phyloP scores from a whole-genome alignment of 768 basidiomycete genomes.

The Xerocomellus dryophilus region DNA sequence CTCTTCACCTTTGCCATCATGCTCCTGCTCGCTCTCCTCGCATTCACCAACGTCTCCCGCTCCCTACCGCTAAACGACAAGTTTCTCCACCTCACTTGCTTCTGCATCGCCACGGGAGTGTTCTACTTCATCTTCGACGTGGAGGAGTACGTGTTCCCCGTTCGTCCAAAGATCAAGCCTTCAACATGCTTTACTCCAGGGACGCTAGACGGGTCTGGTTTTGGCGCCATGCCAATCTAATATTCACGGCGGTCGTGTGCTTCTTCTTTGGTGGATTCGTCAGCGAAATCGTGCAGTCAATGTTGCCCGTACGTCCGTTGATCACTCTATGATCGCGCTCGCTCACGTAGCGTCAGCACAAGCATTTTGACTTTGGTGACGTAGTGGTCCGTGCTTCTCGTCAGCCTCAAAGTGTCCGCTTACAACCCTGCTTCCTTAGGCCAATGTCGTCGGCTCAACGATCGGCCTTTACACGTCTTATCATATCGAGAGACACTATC shows the following conservation, averaged over 20 bases:
- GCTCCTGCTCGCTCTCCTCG: conserved; percentile 67
- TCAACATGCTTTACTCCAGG: conserved; percentile 36
- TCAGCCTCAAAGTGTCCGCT: conserved; percentile 11
- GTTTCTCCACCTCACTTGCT: conserved; percentile 74
- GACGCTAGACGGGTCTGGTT: conserved; percentile 81
- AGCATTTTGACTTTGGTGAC: conserved; percentile 71
- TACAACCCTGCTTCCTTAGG: conserved; percentile 41
- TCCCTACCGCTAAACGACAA: conserved; percentile 75
- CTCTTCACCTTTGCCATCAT: conserved; percentile 66
- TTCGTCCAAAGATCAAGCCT: neutral
- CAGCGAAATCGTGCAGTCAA: conserved; percentile 78
- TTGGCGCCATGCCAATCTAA: conserved; percentile 71
- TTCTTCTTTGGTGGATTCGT: conserved; percentile 78
- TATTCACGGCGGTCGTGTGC: conserved; percentile 67
- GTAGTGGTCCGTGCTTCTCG: conserved; percentile 49
- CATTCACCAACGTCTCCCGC: conserved; percentile 68
- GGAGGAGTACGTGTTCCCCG: conserved; percentile 62
- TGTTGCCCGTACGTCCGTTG: conserved; percentile 57
- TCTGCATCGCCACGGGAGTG: conserved; percentile 68
- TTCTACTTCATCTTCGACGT: conserved; percentile 89
- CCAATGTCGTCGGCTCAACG: conserved; percentile 72
- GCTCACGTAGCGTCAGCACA: conserved; percentile 44
- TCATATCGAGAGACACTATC: conserved; percentile 71
- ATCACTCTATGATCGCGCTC: neutral
- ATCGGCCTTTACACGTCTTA: conserved; percentile 66